Conservation (phyloP, 305 asterid genomes). For the Fraxinus baroniana region DNA sequence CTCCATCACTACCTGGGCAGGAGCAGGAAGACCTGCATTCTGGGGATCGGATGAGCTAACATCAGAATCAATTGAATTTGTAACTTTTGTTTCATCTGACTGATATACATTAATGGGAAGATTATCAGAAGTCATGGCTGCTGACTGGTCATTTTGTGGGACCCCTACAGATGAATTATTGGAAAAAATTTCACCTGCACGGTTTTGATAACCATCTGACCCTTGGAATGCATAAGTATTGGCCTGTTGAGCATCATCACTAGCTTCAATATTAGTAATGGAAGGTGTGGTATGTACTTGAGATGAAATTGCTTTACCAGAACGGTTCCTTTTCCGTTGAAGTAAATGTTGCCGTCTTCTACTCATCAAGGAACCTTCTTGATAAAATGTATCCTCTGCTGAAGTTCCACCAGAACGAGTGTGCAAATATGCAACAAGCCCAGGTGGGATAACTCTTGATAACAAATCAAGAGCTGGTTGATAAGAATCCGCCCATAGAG, state of each 20-base stretch:
- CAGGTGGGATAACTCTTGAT: conserved; percentile 97
- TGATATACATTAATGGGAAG: conserved; percentile 38
- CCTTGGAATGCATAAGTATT: conserved; percentile 42
- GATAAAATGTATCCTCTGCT: conserved; percentile 60
- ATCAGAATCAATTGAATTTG: conserved; percentile 43
- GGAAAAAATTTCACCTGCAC: conserved; percentile 44
- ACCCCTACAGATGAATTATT: conserved; percentile 39
- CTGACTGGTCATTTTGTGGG: conserved; percentile 47
- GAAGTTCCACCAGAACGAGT: conserved; percentile 64
- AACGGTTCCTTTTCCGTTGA: conserved; percentile 79
- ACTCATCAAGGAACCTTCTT: conserved; percentile 76
- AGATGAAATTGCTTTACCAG: conserved; percentile 60
- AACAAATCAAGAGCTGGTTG: conserved; percentile 96
- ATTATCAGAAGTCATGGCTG: conserved; percentile 40
- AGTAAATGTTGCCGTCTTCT: conserved; percentile 85
- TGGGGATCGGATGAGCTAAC: conserved; percentile 48
- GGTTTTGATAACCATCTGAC: conserved; percentile 49
- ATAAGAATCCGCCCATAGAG: conserved; percentile 99
- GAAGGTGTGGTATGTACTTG: conserved; percentile 51
- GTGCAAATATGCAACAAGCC: conserved; percentile 94
- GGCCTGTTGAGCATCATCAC: conserved; percentile 46
- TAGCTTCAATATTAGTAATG: conserved; percentile 48
- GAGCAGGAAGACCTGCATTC: conserved; percentile 67
- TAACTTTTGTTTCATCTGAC: conserved; percentile 45
- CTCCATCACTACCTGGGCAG: conserved; percentile 93